A percentile compares a stretch with the other conserved stretches of the same genome.
phyloP scores from a whole-genome alignment of 2,329 filamentous ascomycete species.

The Epichloe scottii region DNA sequence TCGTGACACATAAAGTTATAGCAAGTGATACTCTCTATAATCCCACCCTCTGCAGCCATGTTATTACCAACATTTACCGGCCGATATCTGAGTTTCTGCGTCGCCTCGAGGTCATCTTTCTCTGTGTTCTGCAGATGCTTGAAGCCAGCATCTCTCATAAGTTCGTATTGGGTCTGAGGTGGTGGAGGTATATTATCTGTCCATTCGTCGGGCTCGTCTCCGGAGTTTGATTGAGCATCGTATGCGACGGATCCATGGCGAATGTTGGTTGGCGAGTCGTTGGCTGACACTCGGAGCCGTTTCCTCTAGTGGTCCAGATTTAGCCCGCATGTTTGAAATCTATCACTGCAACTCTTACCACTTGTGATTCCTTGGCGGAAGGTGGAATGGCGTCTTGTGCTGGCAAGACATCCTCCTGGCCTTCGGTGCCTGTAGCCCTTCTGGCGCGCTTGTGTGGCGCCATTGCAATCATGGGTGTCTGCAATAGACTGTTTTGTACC shows the following conservation, averaged over 20 bases:
- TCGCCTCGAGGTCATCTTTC: slow-evolving; percentile 49
- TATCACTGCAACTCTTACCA: background rate
- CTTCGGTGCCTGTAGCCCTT: slow-evolving; percentile 11
- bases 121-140: slow-evolving; percentile 43
- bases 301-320: slow-evolving; percentile 13
- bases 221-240: slow-evolving; percentile 2
- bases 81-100: slow-evolving; percentile 46
- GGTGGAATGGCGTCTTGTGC: background rate
- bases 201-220: slow-evolving; percentile 1
- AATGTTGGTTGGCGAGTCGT: background rate
- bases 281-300: slow-evolving; percentile 1
- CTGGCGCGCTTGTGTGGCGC: slow-evolving; percentile 30
- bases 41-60: slow-evolving; percentile 65
- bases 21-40: slow-evolving; percentile 78
- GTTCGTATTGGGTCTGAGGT: slow-evolving; percentile 47
- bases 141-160: slow-evolving; percentile 46
- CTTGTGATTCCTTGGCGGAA: background rate
- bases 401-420: background rate
- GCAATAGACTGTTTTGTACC: background rate
- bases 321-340: background rate
- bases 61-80: slow-evolving; percentile 49
- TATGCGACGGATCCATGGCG: background rate
- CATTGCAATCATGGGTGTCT: slow-evolving; percentile 12
- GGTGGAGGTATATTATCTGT: slow-evolving; percentile 14
- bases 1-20: slow-evolving; percentile 95